phyloP scores from a whole-genome alignment of 805 yeast species.

The Yarrowia sp. region DNA sequence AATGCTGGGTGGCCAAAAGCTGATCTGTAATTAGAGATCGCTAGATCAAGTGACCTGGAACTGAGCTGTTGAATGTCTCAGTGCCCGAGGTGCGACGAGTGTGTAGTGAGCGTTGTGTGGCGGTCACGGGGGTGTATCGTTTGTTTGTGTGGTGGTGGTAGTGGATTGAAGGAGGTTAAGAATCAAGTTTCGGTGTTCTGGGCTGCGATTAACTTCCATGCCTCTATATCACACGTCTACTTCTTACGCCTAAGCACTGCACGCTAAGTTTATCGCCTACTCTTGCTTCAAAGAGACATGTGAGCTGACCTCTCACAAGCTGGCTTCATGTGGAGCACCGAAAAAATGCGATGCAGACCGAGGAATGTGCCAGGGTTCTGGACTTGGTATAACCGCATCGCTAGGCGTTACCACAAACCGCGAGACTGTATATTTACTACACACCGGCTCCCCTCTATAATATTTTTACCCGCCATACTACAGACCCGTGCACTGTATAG shows the following conservation, averaged over 20 bases:
- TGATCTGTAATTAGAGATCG: background rate
- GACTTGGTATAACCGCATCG: no score
- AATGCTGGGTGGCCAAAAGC: background rate
- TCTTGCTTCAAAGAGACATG: slow-evolving; percentile 20
- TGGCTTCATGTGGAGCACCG: no score
- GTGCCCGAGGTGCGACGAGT: background rate
- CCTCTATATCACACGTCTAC: slow-evolving; percentile 7
- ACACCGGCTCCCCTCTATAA: background rate
- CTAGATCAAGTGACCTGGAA: background rate
- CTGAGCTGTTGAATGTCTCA: slow-evolving; percentile 12
- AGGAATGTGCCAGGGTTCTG: no score
- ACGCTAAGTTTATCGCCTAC: slow-evolving; percentile 23
- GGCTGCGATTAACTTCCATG: background rate
- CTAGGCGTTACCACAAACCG: no score
- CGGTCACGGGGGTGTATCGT: background rate
- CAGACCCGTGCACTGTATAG: slow-evolving; percentile 2
- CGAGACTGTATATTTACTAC: no score
- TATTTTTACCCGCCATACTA: background rate
- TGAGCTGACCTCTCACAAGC: no score
- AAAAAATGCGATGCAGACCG: background rate
- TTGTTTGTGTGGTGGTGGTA: background rate
- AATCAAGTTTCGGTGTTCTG: background rate
- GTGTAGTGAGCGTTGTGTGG: background rate
- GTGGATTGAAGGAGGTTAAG: no score
- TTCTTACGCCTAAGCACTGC: background rate